Conservation (phyloP, 1,139 yeast species). For the Eremothecium cymbalariae region DNA sequence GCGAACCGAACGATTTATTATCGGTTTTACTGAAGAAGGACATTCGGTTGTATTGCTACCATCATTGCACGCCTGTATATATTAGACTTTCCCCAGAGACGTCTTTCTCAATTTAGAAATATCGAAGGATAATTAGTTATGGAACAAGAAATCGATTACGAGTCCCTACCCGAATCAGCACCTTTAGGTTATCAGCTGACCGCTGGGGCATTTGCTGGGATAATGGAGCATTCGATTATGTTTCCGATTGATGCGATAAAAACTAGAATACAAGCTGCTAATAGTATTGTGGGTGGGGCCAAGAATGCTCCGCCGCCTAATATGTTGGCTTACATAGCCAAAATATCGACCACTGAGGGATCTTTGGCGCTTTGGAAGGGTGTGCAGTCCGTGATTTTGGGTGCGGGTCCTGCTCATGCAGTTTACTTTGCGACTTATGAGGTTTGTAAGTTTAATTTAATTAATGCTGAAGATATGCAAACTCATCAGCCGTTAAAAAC, state of each 20-base stretch:
- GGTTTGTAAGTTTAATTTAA: slow-evolving; percentile 46
- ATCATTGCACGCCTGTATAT: not conserved
- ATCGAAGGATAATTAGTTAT: slow-evolving; percentile 5
- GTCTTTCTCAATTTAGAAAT: no score
- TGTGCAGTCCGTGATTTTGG: slow-evolving; percentile 81
- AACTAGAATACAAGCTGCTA: slow-evolving; percentile 82
- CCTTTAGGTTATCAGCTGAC: slow-evolving; percentile 70
- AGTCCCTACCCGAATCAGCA: slow-evolving; percentile 83
- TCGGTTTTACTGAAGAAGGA: not conserved
- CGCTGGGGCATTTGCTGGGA: slow-evolving; percentile 98
- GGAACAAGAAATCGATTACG: slow-evolving; percentile 60
- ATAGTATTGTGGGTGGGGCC: slow-evolving; percentile 10
- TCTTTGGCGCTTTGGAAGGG: slow-evolving; percentile 90
- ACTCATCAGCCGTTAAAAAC: slow-evolving; percentile 60
- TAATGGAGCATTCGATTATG: slow-evolving; percentile 97
- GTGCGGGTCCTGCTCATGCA: slow-evolving; percentile 99
- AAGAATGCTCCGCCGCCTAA: slow-evolving; percentile 36
- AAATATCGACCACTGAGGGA: slow-evolving; percentile 84
- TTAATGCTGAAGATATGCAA: slow-evolving; percentile 27
- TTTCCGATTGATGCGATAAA: slow-evolving; percentile 92
- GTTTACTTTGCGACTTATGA: slow-evolving; percentile 96
- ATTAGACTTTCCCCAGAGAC: not conserved
- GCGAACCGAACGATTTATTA: no score
- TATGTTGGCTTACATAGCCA: slow-evolving; percentile 50
- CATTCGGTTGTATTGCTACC: not conserved